A percentile compares a stretch with the other conserved stretches of the same genome.
Evolutionary conservation across 2,329 filamentous ascomycete species (phyloP).

Genomic region (Torrubiella hemipterigena): DNA sequence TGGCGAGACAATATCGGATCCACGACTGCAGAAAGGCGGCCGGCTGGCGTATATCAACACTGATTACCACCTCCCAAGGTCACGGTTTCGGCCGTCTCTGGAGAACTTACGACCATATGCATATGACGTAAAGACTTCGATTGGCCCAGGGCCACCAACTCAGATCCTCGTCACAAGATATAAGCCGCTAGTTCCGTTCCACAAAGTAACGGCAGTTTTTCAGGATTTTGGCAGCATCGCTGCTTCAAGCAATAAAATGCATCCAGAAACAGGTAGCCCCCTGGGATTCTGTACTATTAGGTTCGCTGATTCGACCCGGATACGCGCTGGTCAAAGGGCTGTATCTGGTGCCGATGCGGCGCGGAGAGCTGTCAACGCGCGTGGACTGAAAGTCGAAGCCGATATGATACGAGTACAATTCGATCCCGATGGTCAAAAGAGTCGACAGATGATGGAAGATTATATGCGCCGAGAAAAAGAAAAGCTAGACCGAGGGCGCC

Average conservation of each 20-base stretch:
- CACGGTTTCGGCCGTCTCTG: slow-evolving; percentile 56
- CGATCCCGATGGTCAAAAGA: slow-evolving; percentile 79
- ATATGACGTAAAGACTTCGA: slow-evolving; percentile 71
- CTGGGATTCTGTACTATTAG: slow-evolving; percentile 86
- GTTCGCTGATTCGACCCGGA: slow-evolving; percentile 64
- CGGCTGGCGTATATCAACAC: slow-evolving; percentile 55
- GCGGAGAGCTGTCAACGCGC: slow-evolving; percentile 63
- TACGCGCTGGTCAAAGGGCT: slow-evolving; percentile 21
- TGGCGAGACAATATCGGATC: no score
- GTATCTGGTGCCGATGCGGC: slow-evolving; percentile 70
- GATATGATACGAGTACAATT: slow-evolving; percentile 71
- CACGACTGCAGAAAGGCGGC: slow-evolving; percentile 61
- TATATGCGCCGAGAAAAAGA: slow-evolving; percentile 58
- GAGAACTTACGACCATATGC: slow-evolving; percentile 73
- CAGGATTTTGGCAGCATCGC: slow-evolving; percentile 77
- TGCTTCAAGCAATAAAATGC: slow-evolving; percentile 85
- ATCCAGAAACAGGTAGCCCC: slow-evolving; percentile 88
- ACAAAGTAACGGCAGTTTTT: slow-evolving; percentile 65
- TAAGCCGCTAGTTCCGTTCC: slow-evolving; percentile 74
- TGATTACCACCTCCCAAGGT: slow-evolving; percentile 59
- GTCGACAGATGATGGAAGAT: slow-evolving; percentile 64
- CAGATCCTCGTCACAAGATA: slow-evolving; percentile 95
- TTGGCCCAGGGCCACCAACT: slow-evolving; percentile 78
- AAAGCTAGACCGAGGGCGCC: slow-evolving; percentile 33
- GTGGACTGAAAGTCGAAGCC: slow-evolving; percentile 69